phyloP scores from a whole-genome alignment of 352 stramenopile genomes.

The Phytopythium montanum region DNA sequence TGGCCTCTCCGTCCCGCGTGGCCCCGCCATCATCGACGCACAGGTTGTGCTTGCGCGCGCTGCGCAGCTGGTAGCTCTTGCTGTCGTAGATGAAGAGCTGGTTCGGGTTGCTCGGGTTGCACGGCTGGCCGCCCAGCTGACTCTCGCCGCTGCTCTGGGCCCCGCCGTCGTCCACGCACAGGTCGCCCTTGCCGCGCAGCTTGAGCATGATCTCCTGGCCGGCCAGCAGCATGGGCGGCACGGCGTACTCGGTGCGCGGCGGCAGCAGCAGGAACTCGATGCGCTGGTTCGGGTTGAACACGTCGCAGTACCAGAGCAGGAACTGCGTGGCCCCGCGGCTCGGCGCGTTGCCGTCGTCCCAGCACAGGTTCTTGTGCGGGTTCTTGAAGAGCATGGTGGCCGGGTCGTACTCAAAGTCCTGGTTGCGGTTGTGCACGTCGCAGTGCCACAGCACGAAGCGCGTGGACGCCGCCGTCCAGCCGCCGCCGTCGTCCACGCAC shows the following conservation, averaged over 20 bases:
- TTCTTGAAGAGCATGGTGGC: conserved; percentile 16
- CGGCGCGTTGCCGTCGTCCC: conserved; percentile 18
- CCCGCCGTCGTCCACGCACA: conserved; percentile 34
- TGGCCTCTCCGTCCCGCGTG: conserved; percentile 8
- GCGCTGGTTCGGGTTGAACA: conserved; percentile 16
- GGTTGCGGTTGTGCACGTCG: conserved; percentile 18
- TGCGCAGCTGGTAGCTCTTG: conserved; percentile 11
- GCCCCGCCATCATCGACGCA: conserved; percentile 7
- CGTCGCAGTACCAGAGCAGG: conserved; percentile 16
- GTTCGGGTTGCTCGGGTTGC: conserved; percentile 26
- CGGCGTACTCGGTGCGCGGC: conserved; percentile 3
- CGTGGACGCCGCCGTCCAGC: conserved; percentile 13
- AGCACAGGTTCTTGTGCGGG: conserved; percentile 18
- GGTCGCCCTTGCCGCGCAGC: conserved; percentile 16
- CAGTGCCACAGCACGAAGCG: conserved; percentile 22
- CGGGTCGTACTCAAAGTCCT: conserved; percentile 25
- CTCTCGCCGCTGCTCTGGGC: conserved; percentile 11
- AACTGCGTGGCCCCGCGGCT: not conserved
- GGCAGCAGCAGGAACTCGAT: conserved; percentile 10
- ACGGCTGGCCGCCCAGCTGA: conserved; percentile 16
- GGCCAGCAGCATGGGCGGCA: conserved; percentile 9
- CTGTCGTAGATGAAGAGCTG: conserved; percentile 26
- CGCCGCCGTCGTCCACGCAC: conserved; percentile 28
- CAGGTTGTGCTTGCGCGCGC: conserved; percentile 6
- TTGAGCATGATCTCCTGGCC: conserved; percentile 21